These are phyloP conservation scores for Beauveria australis DNA, from an alignment of 2,329 filamentous ascomycete species.

Conservation along the genomic window DNA sequence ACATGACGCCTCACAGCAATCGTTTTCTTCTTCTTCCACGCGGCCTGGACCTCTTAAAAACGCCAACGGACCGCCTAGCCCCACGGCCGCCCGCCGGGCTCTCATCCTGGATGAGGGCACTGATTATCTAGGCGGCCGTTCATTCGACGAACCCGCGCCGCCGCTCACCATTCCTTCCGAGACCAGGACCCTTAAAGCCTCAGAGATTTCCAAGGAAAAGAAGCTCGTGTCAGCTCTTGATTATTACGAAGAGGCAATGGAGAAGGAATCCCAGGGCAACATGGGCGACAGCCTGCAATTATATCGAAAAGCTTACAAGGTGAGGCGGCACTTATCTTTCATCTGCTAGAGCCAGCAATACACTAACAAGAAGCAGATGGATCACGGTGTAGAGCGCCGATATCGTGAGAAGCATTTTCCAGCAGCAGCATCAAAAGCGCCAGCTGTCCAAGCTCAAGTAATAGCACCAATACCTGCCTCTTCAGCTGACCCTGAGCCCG, in stretches of 20 bases:
- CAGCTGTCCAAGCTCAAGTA: conserved; percentile 11
- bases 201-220: conserved; percentile 19
- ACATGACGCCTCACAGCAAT: background rate
- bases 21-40: background rate
- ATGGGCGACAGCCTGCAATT: conserved; percentile 81
- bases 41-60: background rate
- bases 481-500: conserved; percentile 19
- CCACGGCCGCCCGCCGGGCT: background rate
- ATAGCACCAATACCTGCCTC: conserved; percentile 26
- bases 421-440: conserved; percentile 40
- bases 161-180: conserved; percentile 7
- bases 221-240: conserved; percentile 73
- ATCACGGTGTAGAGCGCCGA: conserved; percentile 70
- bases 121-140: conserved; percentile 21
- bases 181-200: conserved; percentile 13
- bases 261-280: conserved; percentile 76
- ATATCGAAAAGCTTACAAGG: conserved; percentile 85
- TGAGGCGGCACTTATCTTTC: conserved; percentile 28
- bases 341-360: background rate
- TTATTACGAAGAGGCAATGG: conserved; percentile 85
- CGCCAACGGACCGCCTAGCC: conserved; percentile 10
- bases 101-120: conserved; percentile 18
- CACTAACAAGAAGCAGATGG: conserved; percentile 49
- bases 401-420: conserved; percentile 91
- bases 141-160: conserved; percentile 23